phyloP scores from a whole-genome alignment of 352 stramenopile species.

The Phytophthora tubulina region DNA sequence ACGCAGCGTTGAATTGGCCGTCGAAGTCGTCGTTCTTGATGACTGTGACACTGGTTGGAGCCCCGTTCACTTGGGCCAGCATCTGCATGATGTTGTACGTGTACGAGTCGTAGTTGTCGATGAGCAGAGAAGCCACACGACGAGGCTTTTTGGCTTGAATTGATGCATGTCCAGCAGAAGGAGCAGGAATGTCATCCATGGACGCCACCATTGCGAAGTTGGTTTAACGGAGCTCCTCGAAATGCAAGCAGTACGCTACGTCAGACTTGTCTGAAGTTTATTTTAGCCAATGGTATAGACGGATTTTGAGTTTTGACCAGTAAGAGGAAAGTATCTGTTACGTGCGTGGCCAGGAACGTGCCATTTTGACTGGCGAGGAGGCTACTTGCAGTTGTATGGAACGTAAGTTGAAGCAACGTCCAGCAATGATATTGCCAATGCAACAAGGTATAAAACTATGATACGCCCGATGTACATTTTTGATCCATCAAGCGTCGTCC shows the following conservation, averaged over 20 bases:
- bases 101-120: slow-evolving; percentile 99
- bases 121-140: slow-evolving; percentile 84
- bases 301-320: slow-evolving; percentile 24
- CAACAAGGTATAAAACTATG: slow-evolving; percentile 36
- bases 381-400: not conserved
- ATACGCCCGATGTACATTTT: slow-evolving; percentile 12
- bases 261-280: slow-evolving; percentile 19
- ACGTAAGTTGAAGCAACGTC: not conserved
- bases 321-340: slow-evolving; percentile 1
- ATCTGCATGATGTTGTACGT: slow-evolving; percentile 98
- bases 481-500: slow-evolving; percentile 18
- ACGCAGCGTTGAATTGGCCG: slow-evolving; percentile 72
- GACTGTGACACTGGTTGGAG: slow-evolving; percentile 74
- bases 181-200: slow-evolving; percentile 30
- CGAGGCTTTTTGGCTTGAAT: slow-evolving; percentile 26
- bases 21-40: slow-evolving; percentile 93
- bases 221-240: slow-evolving; percentile 7
- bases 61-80: slow-evolving; percentile 92
- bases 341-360: slow-evolving; percentile 44
- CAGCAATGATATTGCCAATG: slow-evolving; percentile 19
- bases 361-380: slow-evolving; percentile 41
- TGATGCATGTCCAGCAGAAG: slow-evolving; percentile 1
- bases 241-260: slow-evolving; percentile 21
- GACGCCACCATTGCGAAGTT: slow-evolving; percentile 44
- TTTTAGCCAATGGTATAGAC: slow-evolving; percentile 33